These are phyloP conservation scores for Moesziomyces antarcticus DNA, from an alignment of 1,284 basidiomycete genomes.

Conservation along the genomic window DNA sequence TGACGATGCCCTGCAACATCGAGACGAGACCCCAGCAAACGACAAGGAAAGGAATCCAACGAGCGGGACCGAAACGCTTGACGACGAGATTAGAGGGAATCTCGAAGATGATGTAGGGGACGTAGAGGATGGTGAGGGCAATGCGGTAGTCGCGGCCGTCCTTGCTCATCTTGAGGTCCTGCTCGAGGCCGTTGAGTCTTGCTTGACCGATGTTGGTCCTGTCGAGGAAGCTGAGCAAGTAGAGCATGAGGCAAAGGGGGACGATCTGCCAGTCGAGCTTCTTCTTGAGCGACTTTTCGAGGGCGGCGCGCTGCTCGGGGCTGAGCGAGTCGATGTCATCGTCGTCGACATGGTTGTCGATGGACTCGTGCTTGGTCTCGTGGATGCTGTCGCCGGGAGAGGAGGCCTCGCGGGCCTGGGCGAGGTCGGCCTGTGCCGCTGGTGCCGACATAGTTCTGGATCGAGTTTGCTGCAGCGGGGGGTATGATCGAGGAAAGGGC, in stretches of 20 bases:
- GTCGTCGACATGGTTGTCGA: conserved; percentile 12
- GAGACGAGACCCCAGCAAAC: conserved; percentile 55
- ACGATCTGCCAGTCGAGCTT: conserved; percentile 62
- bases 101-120: conserved; percentile 64
- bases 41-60: conserved; percentile 59
- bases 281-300: conserved; percentile 45
- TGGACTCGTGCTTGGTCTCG: conserved; percentile 19
- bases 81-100: conserved; percentile 60
- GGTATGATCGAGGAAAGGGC: not conserved
- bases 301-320: conserved; percentile 22
- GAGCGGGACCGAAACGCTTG: conserved; percentile 52
- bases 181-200: conserved; percentile 44
- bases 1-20: conserved; percentile 57
- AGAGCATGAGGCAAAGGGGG: conserved; percentile 52
- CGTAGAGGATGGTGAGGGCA: conserved; percentile 58
- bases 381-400: conserved; percentile 28
- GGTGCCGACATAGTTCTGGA: conserved; percentile 16
- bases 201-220: conserved; percentile 59
- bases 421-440: conserved; percentile 10
- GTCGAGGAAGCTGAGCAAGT: conserved; percentile 53
- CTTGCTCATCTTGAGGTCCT: conserved; percentile 35
- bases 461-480: not conserved
- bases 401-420: conserved; percentile 19
- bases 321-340: conserved; percentile 27
- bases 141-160: conserved; percentile 50